Conservation (phyloP, 31 red algal genomes). For the Bonnemaisonia californica region DNA sequence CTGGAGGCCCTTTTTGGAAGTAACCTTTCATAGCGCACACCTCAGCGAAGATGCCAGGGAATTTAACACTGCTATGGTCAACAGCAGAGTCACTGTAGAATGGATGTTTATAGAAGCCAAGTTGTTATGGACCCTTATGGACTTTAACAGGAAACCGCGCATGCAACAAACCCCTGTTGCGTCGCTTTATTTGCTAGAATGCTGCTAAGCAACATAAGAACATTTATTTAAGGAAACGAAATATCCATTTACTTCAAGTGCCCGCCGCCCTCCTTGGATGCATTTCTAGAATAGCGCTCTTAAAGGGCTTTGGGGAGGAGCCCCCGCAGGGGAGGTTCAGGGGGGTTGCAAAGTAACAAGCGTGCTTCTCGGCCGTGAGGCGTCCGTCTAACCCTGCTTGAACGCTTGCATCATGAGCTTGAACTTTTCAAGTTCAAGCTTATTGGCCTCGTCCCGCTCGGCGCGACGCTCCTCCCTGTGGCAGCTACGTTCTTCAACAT, state of each 20-base stretch:
- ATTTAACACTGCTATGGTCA: no score
- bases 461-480: background rate
- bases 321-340: no score
- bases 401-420: conserved; percentile 45
- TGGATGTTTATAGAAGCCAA: background rate
- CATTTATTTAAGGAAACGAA: background rate
- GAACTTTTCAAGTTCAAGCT: conserved; percentile 15
- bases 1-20: no score
- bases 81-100: no score
- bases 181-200: background rate
- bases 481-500: background rate
- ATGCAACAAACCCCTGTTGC: background rate
- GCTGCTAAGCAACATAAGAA: background rate
- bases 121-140: background rate
- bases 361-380: no score
- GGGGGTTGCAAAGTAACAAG: no score
- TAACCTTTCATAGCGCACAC: no score
- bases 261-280: background rate
- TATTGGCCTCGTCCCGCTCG: background rate
- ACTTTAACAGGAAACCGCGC: background rate
- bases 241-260: background rate
- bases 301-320: no score
- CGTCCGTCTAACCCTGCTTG: background rate
- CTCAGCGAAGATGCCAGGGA: no score
- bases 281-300: no score